A percentile compares a stretch with the other conserved stretches of the same genome.
Evolutionary conservation across 176 grass and related monocot species (phyloP).

Genomic region (Oryza nivara): DNA sequence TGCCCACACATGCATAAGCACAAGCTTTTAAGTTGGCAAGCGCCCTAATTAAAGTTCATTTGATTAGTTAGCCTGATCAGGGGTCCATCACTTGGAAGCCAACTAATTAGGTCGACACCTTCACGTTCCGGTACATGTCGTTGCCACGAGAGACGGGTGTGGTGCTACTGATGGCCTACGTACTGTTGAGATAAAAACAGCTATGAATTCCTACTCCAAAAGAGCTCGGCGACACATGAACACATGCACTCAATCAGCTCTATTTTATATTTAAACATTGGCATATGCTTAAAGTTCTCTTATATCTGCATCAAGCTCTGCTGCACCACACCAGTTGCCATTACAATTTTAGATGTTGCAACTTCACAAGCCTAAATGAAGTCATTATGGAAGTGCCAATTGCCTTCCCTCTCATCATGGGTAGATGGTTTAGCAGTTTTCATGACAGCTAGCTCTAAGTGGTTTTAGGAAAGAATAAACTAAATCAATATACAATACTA

Average conservation of each 20-base stretch:
- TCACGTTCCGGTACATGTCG: conserved; percentile 43
- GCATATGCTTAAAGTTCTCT: conserved; percentile 49
- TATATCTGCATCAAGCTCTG: conserved; percentile 34
- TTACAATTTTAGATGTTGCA: conserved; percentile 20
- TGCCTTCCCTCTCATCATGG: not conserved
- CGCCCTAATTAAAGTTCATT: conserved; percentile 11
- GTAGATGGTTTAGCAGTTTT: not conserved
- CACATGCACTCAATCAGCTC: conserved; percentile 31
- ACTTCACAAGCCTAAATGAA: conserved; percentile 20
- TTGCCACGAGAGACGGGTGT: conserved; percentile 23
- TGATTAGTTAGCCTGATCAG: conserved; percentile 15
- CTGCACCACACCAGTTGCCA: conserved; percentile 38
- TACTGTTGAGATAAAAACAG: conserved; percentile 30
- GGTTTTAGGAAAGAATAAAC: not conserved
- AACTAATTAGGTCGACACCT: conserved; percentile 47
- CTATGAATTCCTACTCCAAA: conserved; percentile 14
- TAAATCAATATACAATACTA: not conserved
- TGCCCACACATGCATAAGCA: conserved; percentile 40
- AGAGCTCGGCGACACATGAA: conserved; percentile 37
- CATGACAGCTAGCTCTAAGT: not conserved
- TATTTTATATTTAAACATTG: conserved; percentile 16
- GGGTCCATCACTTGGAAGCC: conserved; percentile 30
- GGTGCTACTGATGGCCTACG: conserved; percentile 24
- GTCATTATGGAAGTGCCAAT: not conserved
- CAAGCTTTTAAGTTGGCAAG: conserved; percentile 44